Evolutionary conservation across 2,329 filamentous ascomycete genomes (phyloP).

Genomic region (Aureobasidium mangrovei): DNA sequence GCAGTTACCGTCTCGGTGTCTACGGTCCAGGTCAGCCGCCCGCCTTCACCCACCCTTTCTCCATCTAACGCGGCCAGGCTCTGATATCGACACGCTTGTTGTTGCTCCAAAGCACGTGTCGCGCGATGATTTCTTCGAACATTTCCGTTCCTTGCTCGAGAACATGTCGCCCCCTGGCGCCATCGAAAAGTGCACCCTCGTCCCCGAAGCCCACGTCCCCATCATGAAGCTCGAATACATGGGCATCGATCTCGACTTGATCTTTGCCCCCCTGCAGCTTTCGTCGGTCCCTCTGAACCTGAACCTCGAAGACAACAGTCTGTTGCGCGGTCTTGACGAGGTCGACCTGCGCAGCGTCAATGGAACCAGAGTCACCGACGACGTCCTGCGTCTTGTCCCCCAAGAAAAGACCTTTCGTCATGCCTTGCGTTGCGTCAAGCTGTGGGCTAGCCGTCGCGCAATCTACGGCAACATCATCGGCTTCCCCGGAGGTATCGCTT

Average conservation of each 20-base stretch:
- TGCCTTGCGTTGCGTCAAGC: constrained; percentile 83
- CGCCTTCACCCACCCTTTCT: neutral
- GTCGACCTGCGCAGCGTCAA: constrained; percentile 83
- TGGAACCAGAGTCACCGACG: constrained; percentile 86
- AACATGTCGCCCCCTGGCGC: constrained; percentile 68
- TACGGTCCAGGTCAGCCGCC: constrained; percentile 60
- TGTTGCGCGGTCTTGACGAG: constrained; percentile 80
- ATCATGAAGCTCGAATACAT: constrained; percentile 95
- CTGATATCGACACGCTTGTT: constrained; percentile 94
- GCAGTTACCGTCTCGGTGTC: constrained; percentile 89
- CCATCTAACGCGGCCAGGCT: constrained; percentile 44
- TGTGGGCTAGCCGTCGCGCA: constrained; percentile 87
- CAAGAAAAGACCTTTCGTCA: constrained; percentile 83
- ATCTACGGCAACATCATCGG: constrained; percentile 96
- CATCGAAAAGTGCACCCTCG: constrained; percentile 74
- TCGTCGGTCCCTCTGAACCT: constrained; percentile 47
- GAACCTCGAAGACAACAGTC: constrained; percentile 70
- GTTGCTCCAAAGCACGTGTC: constrained; percentile 83
- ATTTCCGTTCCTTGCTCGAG: constrained; percentile 73
- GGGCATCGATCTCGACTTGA: constrained; percentile 89
- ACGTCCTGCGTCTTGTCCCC: constrained; percentile 81
- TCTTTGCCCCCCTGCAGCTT: constrained; percentile 44
- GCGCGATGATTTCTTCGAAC: constrained; percentile 83
- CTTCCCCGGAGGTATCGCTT: constrained; percentile 92
- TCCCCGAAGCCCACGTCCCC: constrained; percentile 85